These are phyloP conservation scores for Secale cereale DNA, from an alignment of 176 grass and related monocot species.

Conservation along the genomic window DNA sequence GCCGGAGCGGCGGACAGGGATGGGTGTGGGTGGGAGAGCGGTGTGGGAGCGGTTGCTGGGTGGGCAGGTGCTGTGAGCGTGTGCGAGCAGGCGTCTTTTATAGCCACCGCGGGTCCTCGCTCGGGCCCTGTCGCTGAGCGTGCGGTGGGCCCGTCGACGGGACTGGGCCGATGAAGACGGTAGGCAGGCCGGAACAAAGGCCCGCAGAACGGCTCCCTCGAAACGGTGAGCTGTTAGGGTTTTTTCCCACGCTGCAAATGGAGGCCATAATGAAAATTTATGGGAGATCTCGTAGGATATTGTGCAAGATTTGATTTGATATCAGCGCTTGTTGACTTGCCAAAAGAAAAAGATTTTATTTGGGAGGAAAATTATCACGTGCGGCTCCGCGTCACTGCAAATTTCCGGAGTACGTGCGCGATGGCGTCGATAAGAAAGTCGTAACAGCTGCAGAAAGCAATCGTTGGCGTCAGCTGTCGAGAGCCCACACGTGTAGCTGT, in stretches of 20 bases:
- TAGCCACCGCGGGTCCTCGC: neutral
- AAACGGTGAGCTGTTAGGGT: neutral
- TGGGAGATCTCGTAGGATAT: neutral
- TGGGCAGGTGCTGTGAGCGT: neutral
- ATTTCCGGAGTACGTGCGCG: neutral
- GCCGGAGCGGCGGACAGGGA: neutral
- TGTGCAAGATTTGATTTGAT: neutral
- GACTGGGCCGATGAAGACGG: constrained; percentile 11
- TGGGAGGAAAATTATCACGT: neutral
- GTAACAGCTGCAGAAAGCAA: neutral
- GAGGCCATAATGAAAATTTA: neutral
- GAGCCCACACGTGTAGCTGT: neutral
- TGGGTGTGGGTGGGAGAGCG: neutral
- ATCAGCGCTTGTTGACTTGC: neutral
- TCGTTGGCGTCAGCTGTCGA: neutral
- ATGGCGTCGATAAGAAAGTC: neutral
- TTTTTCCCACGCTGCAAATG: neutral
- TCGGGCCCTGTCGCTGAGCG: neutral
- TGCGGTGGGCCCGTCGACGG: neutral
- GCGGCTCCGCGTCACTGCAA: too few species aligned
- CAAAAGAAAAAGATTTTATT: neutral
- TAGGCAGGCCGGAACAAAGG: neutral
- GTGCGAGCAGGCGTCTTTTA: neutral
- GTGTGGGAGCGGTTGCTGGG: neutral
- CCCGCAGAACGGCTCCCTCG: neutral